These are phyloP conservation scores for Saccharomycopsis vini DNA, from an alignment of 805 yeast genomes.

Conservation along the genomic window DNA sequence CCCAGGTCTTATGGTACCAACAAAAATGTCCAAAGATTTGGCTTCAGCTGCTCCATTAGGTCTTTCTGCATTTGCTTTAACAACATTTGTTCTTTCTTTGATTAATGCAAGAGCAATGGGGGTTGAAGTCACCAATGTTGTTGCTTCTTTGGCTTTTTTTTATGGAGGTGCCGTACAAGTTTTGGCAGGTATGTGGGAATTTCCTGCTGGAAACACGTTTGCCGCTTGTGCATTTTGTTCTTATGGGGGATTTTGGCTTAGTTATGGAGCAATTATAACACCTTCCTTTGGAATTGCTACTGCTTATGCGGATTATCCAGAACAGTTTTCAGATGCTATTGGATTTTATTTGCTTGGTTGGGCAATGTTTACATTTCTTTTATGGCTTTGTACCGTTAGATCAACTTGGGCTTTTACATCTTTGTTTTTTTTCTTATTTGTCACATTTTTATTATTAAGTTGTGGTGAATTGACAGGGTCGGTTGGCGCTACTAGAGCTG, in stretches of 20 bases:
- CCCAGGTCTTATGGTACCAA: slow-evolving; percentile 55
- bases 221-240: slow-evolving; percentile 57
- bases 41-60: slow-evolving; percentile 66
- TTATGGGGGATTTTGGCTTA: slow-evolving; percentile 65
- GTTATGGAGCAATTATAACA: slow-evolving; percentile 51
- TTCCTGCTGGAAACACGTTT: slow-evolving; percentile 54
- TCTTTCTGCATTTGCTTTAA: slow-evolving; percentile 49
- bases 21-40: slow-evolving; percentile 39
- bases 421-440: slow-evolving; percentile 42
- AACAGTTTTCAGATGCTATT: slow-evolving; percentile 38
- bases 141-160: slow-evolving; percentile 49
- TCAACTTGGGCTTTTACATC: slow-evolving; percentile 58
- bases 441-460: slow-evolving; percentile 49
- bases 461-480: slow-evolving; percentile 42
- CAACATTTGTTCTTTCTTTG: slow-evolving; percentile 53
- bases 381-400: slow-evolving; percentile 46
- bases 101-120: slow-evolving; percentile 48
- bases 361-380: slow-evolving; percentile 46
- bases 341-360: slow-evolving; percentile 57
- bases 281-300: slow-evolving; percentile 50
- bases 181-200: slow-evolving; percentile 60
- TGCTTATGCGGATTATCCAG: slow-evolving; percentile 36
- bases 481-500: slow-evolving; percentile 34
- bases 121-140: slow-evolving; percentile 41
- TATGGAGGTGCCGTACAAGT: slow-evolving; percentile 57